Base-by-base conservation (phyloP, 2,329 filamentous ascomycete genomes). In the Pseudogymnoascus sp. region DNA sequence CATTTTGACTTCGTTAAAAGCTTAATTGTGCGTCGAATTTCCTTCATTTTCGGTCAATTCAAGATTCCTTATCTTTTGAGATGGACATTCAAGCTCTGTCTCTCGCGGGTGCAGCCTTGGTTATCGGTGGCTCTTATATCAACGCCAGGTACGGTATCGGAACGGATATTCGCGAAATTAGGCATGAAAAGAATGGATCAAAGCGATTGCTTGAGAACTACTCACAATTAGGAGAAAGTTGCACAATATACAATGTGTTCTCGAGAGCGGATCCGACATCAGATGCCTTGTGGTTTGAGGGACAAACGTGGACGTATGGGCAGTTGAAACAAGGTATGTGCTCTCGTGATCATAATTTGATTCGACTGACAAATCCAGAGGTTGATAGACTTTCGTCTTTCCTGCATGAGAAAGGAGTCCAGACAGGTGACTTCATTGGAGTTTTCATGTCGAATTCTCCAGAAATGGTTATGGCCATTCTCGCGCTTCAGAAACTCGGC, bases 371-470 rank as follows among this genome's bases (percentile, higher is more conserved):
- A 1, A 10, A 31, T 48, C 2, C 18, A 78, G 77, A 77, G 65
- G 75, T 75, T 58, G 74, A 78, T 63, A 73, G 74, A 58, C 69
- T 80, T 61, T 77, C 77, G n/a, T 72, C 73, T 12, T 68, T 77
- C 27, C 68, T 80, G 27, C 72, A 74, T 59, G 66, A 65, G 4
- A 71, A 73, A 59, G 74, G 71, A 8, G 67, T 80, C 12, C 67
- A 68, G 29, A 60, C 71, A 0, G 74, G 75, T 1, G 77, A 79
- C 63, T 74, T 74, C 48, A 74, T 80, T 13, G 77, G 73, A 4
- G 73, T 80, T 1, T 80, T 78, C 68, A 78, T 74, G 58, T 76
- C 73, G 10, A 81, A 81, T 64, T 79, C 77, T 0, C 78, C 77
- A 0, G 78, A 80, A 64, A 79, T 80, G 76, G 72, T 79, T 1